Evolutionary conservation across 2,329 filamentous ascomycete species (phyloP), one percentile per base, ranked within the genome.

Genomic region (Aschersonia sp.): DNA sequence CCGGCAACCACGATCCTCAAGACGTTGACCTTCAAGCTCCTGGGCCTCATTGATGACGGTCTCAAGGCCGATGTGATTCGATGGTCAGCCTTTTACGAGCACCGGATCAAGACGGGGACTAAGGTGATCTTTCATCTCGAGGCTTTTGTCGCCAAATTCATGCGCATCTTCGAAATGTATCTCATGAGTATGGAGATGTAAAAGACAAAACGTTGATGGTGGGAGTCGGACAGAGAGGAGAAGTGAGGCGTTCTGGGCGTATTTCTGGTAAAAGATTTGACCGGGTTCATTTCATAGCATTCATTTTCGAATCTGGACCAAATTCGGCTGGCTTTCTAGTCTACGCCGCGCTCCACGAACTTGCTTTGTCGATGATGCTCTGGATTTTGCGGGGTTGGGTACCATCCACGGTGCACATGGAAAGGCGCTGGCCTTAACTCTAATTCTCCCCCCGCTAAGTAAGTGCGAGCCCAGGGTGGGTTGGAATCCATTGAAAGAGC

Each of bases 41-140:
- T 97, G 56, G 76, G 81, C 0, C 79, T 86, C 60, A 85, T 95
- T 47, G 90, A 97, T 57, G 89, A 96, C 61, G 81, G 76, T 30
- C 69, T 98, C 46, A 97, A 96, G 65, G 79, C 84, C 2, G 90
- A 98, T 49, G 83, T 98, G 5, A 85, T 98, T 55, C 87, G 84
- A 60, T 98, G 92, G 92, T 86, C 87, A 5, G 89, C 92, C 0
- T 97, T 96, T 60, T 98, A 94, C 64, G 94, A 98, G 66, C 92
- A 98, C 64, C 78, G 92, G 51, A 86, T 97, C 66, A 86, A 86
- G 62, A 84, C 84, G 56, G 92, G 92, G 46, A 88, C 77, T 50
- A 98, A 98, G 73, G 85, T 94, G 50, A 97, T 98, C 53, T 98
- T 98, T 66, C 94, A 98, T 60, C 71, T 98, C 4, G 94, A 98